These are phyloP conservation scores for Macrolepiota fuliginosa DNA, from an alignment of 768 basidiomycete species.

Conservation along the genomic window DNA sequence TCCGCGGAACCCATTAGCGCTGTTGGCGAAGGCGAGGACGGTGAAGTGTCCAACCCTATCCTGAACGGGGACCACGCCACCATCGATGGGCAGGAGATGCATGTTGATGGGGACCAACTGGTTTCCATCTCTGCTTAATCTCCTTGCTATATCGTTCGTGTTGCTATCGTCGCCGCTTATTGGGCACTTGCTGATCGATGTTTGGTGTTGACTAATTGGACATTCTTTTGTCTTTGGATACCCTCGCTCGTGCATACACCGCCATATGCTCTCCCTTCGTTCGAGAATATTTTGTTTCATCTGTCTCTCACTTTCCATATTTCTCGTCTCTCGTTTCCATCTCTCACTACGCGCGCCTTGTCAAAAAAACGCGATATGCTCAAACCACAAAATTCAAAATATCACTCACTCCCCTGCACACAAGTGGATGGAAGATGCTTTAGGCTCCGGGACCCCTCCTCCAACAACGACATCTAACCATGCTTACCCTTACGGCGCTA, in stretches of 20 bases:
- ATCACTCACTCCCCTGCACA: conserved; percentile 18
- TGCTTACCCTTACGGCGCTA: conserved; percentile 12
- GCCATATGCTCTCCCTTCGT: conserved; percentile 16
- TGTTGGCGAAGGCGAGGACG: conserved; percentile 34
- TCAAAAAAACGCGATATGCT: conserved; percentile 27
- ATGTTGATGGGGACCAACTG: conserved; percentile 37
- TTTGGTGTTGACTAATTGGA: conserved; percentile 15
- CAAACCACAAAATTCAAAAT: conserved; percentile 28
- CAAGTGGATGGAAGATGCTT: conserved; percentile 43
- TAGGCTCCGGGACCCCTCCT: conserved; percentile 39
- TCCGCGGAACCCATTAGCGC: conserved; percentile 34
- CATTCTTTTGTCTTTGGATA: conserved; percentile 25
- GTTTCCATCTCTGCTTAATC: conserved; percentile 19
- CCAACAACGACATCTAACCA: conserved; percentile 12
- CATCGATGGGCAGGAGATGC: conserved; percentile 38
- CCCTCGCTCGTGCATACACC: conserved; percentile 24
- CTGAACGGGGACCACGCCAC: conserved; percentile 25
- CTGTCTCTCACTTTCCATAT: conserved; percentile 17
- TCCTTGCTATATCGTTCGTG: conserved; percentile 5
- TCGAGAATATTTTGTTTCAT: neutral
- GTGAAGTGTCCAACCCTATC: conserved; percentile 26
- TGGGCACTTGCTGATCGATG: conserved; percentile 11
- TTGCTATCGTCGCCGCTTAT: conserved; percentile 11
- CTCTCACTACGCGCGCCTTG: conserved; percentile 19
- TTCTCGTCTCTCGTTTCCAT: conserved; percentile 17